These are phyloP conservation scores for Yarrowia galli DNA, from an alignment of 1,139 yeast species.

Conservation along the genomic window DNA sequence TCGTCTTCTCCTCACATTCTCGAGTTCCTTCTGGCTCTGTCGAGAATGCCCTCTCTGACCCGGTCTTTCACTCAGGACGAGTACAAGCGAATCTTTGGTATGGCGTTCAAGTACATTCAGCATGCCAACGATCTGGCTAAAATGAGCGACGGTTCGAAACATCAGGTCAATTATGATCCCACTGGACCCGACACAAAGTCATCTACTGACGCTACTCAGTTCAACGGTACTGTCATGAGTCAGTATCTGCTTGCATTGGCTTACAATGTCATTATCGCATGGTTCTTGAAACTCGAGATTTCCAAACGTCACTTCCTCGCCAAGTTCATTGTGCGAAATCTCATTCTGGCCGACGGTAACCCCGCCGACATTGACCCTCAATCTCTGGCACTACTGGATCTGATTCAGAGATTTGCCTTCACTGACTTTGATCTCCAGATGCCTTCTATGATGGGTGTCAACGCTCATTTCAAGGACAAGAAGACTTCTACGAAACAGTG, in stretches of 20 bases:
- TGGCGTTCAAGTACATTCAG: slow-evolving; percentile 80
- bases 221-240: slow-evolving; percentile 52
- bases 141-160: slow-evolving; percentile 43
- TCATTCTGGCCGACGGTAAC: slow-evolving; percentile 57
- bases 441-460: slow-evolving; percentile 44
- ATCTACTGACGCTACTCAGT: slow-evolving; percentile 51
- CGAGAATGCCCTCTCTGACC: slow-evolving; percentile 70
- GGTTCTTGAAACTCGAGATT: slow-evolving; percentile 73
- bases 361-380: slow-evolving; percentile 58
- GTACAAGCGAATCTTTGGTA: slow-evolving; percentile 79
- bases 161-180: slow-evolving; percentile 49
- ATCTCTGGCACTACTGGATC: slow-evolving; percentile 70
- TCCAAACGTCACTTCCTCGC: slow-evolving; percentile 66
- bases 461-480: slow-evolving; percentile 32
- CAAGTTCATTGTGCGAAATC: slow-evolving; percentile 66
- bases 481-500: slow-evolving; percentile 56
- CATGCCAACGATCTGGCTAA: slow-evolving; percentile 63
- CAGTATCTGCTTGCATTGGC: slow-evolving; percentile 70
- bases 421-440: slow-evolving; percentile 67
- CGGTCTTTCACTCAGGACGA: slow-evolving; percentile 80
- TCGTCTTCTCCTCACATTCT: slow-evolving; percentile 76
- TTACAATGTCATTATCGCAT: slow-evolving; percentile 70
- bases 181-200: slow-evolving; percentile 57
- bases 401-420: slow-evolving; percentile 70
- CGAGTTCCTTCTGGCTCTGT: slow-evolving; percentile 73